A percentile compares a stretch with the other conserved stretches of the same genome.
Evolutionary conservation across 441 rosid species (phyloP).

Genomic region (Kokia cookei): DNA sequence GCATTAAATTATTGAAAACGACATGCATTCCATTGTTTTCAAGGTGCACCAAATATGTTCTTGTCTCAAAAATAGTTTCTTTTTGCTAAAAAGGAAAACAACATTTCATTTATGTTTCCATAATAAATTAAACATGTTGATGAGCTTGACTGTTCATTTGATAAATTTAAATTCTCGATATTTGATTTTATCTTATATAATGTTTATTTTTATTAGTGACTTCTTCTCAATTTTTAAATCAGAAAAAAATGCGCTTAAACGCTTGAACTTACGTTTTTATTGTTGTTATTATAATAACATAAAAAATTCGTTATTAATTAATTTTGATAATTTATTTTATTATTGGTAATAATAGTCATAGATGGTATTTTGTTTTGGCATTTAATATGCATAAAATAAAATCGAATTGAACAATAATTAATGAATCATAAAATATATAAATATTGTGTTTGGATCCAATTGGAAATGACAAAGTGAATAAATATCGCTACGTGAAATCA

Average conservation of each 20-base stretch:
- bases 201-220: too few relatives aligned
- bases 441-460: neutral
- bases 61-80: neutral
- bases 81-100: neutral
- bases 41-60: neutral
- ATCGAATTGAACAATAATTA: neutral
- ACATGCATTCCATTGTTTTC: neutral
- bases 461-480: neutral
- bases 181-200: too few relatives aligned
- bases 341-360: too few relatives aligned
- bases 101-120: neutral
- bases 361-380: neutral
- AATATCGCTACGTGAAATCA: neutral
- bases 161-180: neutral
- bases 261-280: too few relatives aligned
- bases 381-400: neutral
- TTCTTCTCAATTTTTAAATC: too few relatives aligned
- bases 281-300: neutral
- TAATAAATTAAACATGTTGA: neutral
- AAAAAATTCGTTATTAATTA: too few relatives aligned
- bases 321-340: too few relatives aligned
- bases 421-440: neutral
- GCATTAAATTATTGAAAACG: conserved; percentile 1
- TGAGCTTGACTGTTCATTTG: neutral
- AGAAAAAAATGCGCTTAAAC: too few relatives aligned